Conservation (phyloP, 192 early-diverging fungal genomes). For the Coemansia sp. region DNA sequence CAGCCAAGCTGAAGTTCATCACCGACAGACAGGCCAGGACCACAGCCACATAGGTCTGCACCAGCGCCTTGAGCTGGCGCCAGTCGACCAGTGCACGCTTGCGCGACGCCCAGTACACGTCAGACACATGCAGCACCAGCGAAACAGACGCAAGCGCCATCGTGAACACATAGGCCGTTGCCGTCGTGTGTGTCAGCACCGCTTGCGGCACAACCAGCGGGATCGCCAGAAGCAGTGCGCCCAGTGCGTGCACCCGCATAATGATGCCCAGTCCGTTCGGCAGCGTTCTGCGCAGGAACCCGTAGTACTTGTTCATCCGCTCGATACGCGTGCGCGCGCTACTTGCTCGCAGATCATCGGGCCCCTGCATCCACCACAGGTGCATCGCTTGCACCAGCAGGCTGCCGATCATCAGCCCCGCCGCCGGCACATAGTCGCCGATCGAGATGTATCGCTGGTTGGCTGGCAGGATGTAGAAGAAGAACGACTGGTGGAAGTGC, state of each 20-base stretch:
- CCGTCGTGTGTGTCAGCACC: slow-evolving; percentile 23
- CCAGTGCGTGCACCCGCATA: slow-evolving; percentile 52
- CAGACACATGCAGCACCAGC: slow-evolving; percentile 58
- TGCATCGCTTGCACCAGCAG: slow-evolving; percentile 68
- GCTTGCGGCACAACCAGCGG: slow-evolving; percentile 24
- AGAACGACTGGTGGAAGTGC: slow-evolving; percentile 94
- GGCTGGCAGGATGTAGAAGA: slow-evolving; percentile 92
- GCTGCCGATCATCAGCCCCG: slow-evolving; percentile 73
- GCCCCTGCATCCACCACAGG: slow-evolving; percentile 55
- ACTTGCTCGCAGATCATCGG: slow-evolving; percentile 32
- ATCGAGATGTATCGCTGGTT: slow-evolving; percentile 81
- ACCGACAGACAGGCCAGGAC: slow-evolving; percentile 65
- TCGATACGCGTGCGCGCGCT: slow-evolving; percentile 40
- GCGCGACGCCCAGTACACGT: slow-evolving; percentile 57
- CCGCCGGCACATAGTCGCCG: slow-evolving; percentile 84
- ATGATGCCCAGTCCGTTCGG: slow-evolving; percentile 27
- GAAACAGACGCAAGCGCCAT: slow-evolving; percentile 32
- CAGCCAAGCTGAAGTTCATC: slow-evolving; percentile 73
- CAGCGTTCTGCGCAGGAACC: slow-evolving; percentile 37
- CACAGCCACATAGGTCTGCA: slow-evolving; percentile 56
- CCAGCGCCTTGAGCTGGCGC: slow-evolving; percentile 48
- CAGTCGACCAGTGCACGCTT: slow-evolving; percentile 39
- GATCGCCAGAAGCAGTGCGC: slow-evolving; percentile 25
- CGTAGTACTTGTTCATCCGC: slow-evolving; percentile 41
- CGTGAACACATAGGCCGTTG: slow-evolving; percentile 30